phyloP scores from a whole-genome alignment of 148 eudicot genomes.

The Agrostemma githago region DNA sequence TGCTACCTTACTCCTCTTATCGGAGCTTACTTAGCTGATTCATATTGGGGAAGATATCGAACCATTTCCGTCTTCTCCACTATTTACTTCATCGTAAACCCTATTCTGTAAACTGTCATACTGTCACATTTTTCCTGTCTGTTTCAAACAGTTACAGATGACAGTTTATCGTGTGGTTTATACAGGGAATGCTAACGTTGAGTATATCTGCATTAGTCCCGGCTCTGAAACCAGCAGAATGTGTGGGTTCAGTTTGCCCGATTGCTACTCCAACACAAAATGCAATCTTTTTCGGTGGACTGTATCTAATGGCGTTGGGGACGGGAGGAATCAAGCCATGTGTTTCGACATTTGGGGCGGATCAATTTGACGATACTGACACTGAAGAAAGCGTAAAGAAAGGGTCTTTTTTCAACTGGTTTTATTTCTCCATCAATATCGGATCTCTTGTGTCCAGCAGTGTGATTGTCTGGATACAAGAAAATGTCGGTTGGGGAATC shows the following conservation, averaged over 20 bases:
- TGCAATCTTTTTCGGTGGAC: conserved; percentile 40
- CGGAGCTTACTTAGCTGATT: conserved; percentile 80
- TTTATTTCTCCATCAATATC: conserved; percentile 43
- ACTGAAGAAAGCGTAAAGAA: conserved; percentile 40
- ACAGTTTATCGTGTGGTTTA: not conserved
- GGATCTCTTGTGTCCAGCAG: conserved; percentile 42
- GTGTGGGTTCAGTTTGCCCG: conserved; percentile 37
- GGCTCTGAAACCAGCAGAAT: conserved; percentile 31
- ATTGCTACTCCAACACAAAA: conserved; percentile 42
- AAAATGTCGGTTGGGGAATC: conserved; percentile 42
- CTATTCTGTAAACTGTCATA: not conserved
- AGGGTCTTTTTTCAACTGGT: conserved; percentile 51
- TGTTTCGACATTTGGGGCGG: conserved; percentile 59
- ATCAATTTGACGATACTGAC: conserved; percentile 50
- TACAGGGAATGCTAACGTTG: conserved; percentile 42
- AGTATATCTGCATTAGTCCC: conserved; percentile 53
- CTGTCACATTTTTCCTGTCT: not conserved
- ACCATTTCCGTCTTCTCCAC: conserved; percentile 74
- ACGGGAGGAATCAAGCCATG: conserved; percentile 58
- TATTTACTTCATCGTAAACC: conserved; percentile 73
- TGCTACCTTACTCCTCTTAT: conserved; percentile 78
- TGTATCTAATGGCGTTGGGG: conserved; percentile 46
- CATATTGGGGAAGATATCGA: conserved; percentile 90
- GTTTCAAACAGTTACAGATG: not conserved
- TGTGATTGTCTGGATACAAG: conserved; percentile 45